Evolutionary conservation across 1,284 basidiomycete species (phyloP), one percentile per base, ranked within the genome.

Genomic region (Macrocybe sp.): DNA sequence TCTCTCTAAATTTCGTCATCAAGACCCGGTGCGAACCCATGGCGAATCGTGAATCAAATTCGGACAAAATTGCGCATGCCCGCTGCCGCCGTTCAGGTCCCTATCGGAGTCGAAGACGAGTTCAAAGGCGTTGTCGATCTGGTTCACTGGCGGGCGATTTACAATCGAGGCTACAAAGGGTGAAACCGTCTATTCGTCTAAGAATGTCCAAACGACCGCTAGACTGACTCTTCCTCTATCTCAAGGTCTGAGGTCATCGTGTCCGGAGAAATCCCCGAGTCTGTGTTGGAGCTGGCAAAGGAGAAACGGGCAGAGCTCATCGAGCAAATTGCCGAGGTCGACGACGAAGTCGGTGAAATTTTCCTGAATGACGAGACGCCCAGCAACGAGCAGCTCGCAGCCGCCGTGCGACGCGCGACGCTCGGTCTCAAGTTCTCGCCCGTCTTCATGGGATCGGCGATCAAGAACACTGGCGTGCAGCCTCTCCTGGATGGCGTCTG

Each of bases 401-500:
- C 76, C 44, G 94, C 94, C 9, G 89, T 99, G 58, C 86, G 95
- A 35, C 89, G 96, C 33, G 81, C 92, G 3, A 99, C 97, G 1
- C 81, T 92, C 56, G 69, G 75, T 7, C 85, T 95, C 63, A 92
- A 90, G 59, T 99, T 99, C 69, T 91, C 91, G 0, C 97, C 97
- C 1, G 97, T 99, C 49, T 98, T 97, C 72, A 74, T 99, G 53
- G 97, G 97, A 37, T 97, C 94, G 6, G 97, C 97, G 0, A 89
- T 99, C 65, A 98, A 98, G 75, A 99, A 99, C 69, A 97, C 93
- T 16, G 93, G 85, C 48, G 91, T 99, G 3, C 97, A 99, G 66
- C 83, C 93, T 11, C 77, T 99, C 55, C 78, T 99, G 14, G 95
- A 99, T 61, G 97, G 95, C 56, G 86, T 98, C 32, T 96, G 93